phyloP scores from a whole-genome alignment of 83 land plant genomes.

The Diphasiastrum complanatum region DNA sequence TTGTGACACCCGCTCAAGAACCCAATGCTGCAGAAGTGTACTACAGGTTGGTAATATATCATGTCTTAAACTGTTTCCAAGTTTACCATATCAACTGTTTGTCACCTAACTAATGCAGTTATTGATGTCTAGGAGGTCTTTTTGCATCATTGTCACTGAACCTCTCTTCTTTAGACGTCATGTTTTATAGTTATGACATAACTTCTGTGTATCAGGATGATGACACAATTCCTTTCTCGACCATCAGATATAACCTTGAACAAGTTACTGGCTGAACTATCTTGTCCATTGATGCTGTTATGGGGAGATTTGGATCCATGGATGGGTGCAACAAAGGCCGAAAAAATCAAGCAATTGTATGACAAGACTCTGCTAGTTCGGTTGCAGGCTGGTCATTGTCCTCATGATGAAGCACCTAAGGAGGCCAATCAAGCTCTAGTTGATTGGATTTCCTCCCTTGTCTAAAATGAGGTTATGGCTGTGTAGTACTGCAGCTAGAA shows the following conservation, averaged over 20 bases:
- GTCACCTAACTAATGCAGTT: not conserved
- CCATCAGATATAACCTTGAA: conserved; percentile 62
- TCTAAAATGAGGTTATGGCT: too few relatives aligned
- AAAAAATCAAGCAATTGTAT: conserved; percentile 67
- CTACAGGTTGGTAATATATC: conserved; percentile 52
- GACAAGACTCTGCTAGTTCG: conserved; percentile 58
- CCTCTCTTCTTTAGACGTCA: not conserved
- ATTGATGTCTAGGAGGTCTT: too few relatives aligned
- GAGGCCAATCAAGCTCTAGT: conserved; percentile 64
- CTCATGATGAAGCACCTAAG: conserved; percentile 91
- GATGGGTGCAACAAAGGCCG: conserved; percentile 84
- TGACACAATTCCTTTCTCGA: conserved; percentile 59
- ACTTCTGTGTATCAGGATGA: conserved; percentile 49
- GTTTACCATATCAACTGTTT: not conserved
- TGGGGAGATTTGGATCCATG: conserved; percentile 98
- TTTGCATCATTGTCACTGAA: not conserved
- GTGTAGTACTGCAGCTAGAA: too few relatives aligned
- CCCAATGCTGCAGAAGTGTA: conserved; percentile 97
- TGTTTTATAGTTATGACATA: not conserved
- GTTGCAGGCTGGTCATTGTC: conserved; percentile 92
- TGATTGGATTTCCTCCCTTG: conserved; percentile 54
- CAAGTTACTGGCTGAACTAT: conserved; percentile 49
- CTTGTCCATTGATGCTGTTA: conserved; percentile 73
- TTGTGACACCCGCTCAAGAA: conserved; percentile 68
- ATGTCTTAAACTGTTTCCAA: not conserved